A percentile compares a stretch with the other conserved stretches of the same genome.
Conservation (phyloP, 2,329 filamentous ascomycete species). For the Chaetomium globosum region DNA sequence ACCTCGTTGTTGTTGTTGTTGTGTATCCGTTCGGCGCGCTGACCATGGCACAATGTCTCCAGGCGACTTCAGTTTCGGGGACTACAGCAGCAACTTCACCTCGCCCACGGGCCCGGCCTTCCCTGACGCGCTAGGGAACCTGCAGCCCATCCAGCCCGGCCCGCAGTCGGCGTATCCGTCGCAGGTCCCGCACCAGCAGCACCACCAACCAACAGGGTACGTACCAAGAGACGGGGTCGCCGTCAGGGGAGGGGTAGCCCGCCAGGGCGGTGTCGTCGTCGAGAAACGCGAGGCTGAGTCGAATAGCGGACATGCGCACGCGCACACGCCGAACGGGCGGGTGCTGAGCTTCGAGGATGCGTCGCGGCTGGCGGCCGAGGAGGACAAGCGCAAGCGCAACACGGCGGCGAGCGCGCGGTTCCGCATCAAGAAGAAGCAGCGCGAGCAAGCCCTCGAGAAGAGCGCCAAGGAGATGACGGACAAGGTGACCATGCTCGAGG, state of each 20-base stretch:
- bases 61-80: slow-evolving; percentile 62
- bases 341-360: slow-evolving; percentile 67
- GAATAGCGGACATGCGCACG: slow-evolving; percentile 33
- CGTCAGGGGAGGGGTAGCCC: background rate
- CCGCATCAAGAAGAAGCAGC: slow-evolving; percentile 94
- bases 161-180: slow-evolving; percentile 50
- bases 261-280: slow-evolving; percentile 30
- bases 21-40: slow-evolving; percentile 39
- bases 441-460: slow-evolving; percentile 81
- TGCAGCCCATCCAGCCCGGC: slow-evolving; percentile 57
- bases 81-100: slow-evolving; percentile 57
- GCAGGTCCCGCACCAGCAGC: slow-evolving; percentile 34
- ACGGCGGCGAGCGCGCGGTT: slow-evolving; percentile 87
- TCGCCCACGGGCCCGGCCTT: slow-evolving; percentile 53
- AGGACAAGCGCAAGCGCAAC: slow-evolving; percentile 87
- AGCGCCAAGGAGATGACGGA: slow-evolving; percentile 82
- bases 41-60: slow-evolving; percentile 53
- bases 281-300: slow-evolving; percentile 54
- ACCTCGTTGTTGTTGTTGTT: background rate
- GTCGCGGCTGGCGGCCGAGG: slow-evolving; percentile 74
- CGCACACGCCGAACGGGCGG: slow-evolving; percentile 35
- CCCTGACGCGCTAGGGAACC: slow-evolving; percentile 47
- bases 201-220: slow-evolving; percentile 31
- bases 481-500: slow-evolving; percentile 73
- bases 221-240: slow-evolving; percentile 24